Evolutionary conservation across 139 green algal species (phyloP).

Genomic region (Limnomonas spitsbergensis): DNA sequence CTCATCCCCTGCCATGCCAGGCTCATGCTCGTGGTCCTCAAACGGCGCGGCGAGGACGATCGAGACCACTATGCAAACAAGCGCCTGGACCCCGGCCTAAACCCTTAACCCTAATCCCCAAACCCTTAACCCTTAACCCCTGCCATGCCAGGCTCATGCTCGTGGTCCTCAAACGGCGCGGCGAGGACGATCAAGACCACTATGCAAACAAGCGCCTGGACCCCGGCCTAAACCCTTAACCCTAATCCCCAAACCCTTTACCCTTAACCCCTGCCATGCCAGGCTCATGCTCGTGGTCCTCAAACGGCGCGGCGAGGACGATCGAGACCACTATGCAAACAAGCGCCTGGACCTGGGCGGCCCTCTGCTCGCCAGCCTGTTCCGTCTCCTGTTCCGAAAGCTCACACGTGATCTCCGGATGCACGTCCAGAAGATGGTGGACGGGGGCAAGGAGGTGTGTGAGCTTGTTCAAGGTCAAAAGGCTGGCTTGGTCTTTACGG

Average conservation of each 20-base stretch:
- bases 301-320: slow-evolving; percentile 76
- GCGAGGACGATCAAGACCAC: slow-evolving; percentile 95
- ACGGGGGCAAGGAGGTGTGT: slow-evolving; percentile 36
- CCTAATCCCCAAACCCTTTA: too few species aligned
- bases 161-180: slow-evolving; percentile 65
- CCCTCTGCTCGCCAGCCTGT: slow-evolving; percentile 80
- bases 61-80: too few species aligned
- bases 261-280: too few species aligned
- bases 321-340: slow-evolving; percentile 97
- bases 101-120: too few species aligned
- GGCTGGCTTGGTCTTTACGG: too few species aligned
- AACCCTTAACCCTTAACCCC: too few species aligned
- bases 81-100: too few species aligned
- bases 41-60: too few species aligned
- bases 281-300: slow-evolving; percentile 83
- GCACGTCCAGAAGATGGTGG: slow-evolving; percentile 67
- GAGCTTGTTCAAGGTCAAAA: too few species aligned
- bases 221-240: too few species aligned
- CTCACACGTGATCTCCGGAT: slow-evolving; percentile 86
- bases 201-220: slow-evolving; percentile 98
- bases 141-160: slow-evolving; percentile 86
- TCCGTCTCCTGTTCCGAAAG: slow-evolving; percentile 91
- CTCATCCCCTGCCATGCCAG: too few species aligned
- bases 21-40: too few species aligned
- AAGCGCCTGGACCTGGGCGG: slow-evolving; percentile 94